Base-by-base conservation (phyloP, 2,329 filamentous ascomycete genomes). In the Bipolaris sorokiniana region DNA sequence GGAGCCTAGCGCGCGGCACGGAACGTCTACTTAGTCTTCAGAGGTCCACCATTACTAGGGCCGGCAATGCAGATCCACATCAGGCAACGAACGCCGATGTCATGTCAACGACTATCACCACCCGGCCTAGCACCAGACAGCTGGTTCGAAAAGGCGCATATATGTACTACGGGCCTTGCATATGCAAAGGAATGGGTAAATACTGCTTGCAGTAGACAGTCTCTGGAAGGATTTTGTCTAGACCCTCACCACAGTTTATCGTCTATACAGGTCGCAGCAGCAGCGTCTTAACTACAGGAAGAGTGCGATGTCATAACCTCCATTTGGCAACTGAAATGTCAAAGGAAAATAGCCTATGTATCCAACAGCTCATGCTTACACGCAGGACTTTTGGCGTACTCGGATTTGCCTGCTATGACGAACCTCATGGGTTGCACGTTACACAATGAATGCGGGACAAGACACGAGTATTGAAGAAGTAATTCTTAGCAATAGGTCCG, bases 1-100 rank as follows among this genome's bases (percentile, higher is more conserved):
- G 7, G 22, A 18, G 42, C 16, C 16, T 28, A 45, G 23, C n/a
- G 23, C 50, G 41, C 50, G 50, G 50, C n/a, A 46, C 50, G 50
- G 50, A 37, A 52, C 50, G 33, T 52, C 40, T 33, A 26, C 23
- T 26, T 26, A 46, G 18, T 28, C 40, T 22, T 37, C 33, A 41
- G 38, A 31, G 50, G 40, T 52, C 33, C 16, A 10, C 13, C 15
- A 51, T 38, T 20, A 40, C 23, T 28, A 52, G 31, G 31, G 40
- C 15, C 26, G 31, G 38, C 9, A 22, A 31, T 26, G 41, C 7
- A 7, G 41, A 22, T 28, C 44, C 33, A 15, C 23, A 38, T 45
- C 7, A 46, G 50, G 44, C 31, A 40, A 46, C 16, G 33, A 31
- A 37, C 16, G 9, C 34, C 36, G 42, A 20, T 20, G 31, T 37